A percentile compares a stretch with the other conserved stretches of the same genome.
Conservation (phyloP, 164 flowering plant species). For the Chimonanthus salicifolius region DNA sequence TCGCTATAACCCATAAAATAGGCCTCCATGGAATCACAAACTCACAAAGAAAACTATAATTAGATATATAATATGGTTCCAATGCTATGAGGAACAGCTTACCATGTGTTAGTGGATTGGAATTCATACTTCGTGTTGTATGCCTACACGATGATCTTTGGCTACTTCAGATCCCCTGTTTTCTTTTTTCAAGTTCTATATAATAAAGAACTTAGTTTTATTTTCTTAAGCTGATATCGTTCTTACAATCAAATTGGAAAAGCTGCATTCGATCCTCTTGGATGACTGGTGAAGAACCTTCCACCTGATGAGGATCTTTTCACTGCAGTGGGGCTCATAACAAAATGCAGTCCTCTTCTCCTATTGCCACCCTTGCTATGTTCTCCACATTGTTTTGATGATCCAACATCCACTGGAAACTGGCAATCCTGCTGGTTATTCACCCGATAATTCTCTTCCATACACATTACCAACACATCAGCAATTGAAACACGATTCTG, state of each 20-base stretch:
- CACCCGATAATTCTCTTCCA: constrained; percentile 2
- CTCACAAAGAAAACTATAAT: not conserved
- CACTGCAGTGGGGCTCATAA: constrained; percentile 33
- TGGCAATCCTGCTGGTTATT: not conserved
- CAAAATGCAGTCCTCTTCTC: constrained; percentile 32
- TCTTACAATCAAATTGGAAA: constrained; percentile 11
- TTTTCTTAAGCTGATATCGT: not conserved
- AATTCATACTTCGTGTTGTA: not conserved
- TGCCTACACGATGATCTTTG: not conserved
- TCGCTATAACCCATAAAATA: not conserved
- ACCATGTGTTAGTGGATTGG: not conserved
- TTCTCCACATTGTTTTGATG: constrained; percentile 30
- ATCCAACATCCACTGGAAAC: constrained; percentile 16
- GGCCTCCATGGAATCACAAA: not conserved
- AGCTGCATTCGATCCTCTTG: constrained; percentile 21
- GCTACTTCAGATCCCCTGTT: not conserved
- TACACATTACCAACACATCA: not conserved
- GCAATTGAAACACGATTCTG: constrained; percentile 5
- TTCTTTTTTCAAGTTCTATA: not conserved
- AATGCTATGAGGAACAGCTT: not conserved
- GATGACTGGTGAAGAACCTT: constrained; percentile 37
- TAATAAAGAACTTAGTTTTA: not conserved
- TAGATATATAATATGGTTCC: not conserved
- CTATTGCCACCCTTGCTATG: constrained; percentile 20
- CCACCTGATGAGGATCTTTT: constrained; percentile 73